Base-by-base conservation (phyloP, 2,329 filamentous ascomycete genomes). In the Verticillium dahliae region DNA sequence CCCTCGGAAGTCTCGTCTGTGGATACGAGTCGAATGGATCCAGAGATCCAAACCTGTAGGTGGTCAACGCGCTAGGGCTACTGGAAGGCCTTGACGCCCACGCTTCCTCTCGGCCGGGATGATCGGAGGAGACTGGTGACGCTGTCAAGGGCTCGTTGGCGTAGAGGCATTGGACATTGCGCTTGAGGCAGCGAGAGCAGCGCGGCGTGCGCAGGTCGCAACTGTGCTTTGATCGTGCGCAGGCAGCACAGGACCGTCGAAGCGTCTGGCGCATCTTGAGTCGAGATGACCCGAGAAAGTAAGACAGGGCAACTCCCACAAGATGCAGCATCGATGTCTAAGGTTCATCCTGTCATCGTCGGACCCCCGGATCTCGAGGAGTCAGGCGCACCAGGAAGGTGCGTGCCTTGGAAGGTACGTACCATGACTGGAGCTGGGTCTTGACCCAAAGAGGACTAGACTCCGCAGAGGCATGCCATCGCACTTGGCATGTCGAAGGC, bases 11-110 rank as follows among this genome's bases (percentile, higher is more conserved):
- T 62, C 81, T 78, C 0, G 81, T 85, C 27, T 70, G 71, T 5
- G 83, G 83, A 66, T 85, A 85, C 3, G 82, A 81, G 58, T 85
- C 81, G 63, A 85, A 85, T 0, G 83, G 82, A 64, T 85, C 83
- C 39, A 84, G 68, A 9, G 75, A 75, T 1, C 70, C 72, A 57
- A 73, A 66, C 60, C 66, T 70, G 67, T 69, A 73, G 64, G 52
- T 65, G 41, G 62, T 66, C 65, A 69, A 66, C 58, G 60, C 64
- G 59, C 57, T 60, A 57, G 58, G 61, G 15, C 56, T 50, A 31
- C 56, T 57, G 35, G 38, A 18, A 15, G 45, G 31, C 6, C 60
- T 3, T 22, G 52, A 38, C 7, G 33, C 34, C 41, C 39, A 31
- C 41, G 4, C 35, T 11, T 14, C 14, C 52, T 22, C 57, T 14